These are phyloP conservation scores for Taphrina confusa DNA, from an alignment of 1,139 yeast genomes.

Conservation along the genomic window DNA sequence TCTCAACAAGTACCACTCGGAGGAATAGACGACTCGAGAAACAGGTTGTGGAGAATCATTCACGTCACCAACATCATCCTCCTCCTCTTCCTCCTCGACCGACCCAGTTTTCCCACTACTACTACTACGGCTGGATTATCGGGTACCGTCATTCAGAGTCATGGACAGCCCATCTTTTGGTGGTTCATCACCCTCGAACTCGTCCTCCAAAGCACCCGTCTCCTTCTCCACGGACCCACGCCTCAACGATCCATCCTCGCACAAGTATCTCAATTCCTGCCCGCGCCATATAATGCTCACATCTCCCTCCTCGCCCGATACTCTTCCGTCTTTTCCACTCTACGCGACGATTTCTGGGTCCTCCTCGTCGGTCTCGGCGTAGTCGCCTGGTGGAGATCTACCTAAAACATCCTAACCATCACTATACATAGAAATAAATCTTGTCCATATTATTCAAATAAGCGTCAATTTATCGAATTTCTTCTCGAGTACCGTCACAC, in stretches of 20 bases:
- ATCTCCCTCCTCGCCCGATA: slow-evolving; percentile 41
- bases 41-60: slow-evolving; percentile 14
- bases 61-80: slow-evolving; percentile 4
- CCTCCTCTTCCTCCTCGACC: slow-evolving; percentile 8
- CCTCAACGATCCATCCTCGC: slow-evolving; percentile 42
- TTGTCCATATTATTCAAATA: too few species aligned
- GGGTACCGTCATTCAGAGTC: background rate
- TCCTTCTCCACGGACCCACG: slow-evolving; percentile 42
- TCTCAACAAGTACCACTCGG: background rate
- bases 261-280: slow-evolving; percentile 38
- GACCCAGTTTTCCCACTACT: background rate
- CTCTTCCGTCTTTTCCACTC: slow-evolving; percentile 37
- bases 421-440: too few species aligned
- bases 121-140: background rate
- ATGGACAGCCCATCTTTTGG: slow-evolving; percentile 40
- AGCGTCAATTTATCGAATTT: too few species aligned
- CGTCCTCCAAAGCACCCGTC: slow-evolving; percentile 45
- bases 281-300: slow-evolving; percentile 41
- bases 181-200: slow-evolving; percentile 46
- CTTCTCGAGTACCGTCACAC: too few species aligned
- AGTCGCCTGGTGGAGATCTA: background rate
- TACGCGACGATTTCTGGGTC: slow-evolving; percentile 39
- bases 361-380: slow-evolving; percentile 38
- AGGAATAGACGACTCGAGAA: background rate
- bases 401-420: too few species aligned